phyloP scores from a whole-genome alignment of 148 eudicot species.

The Linanthus parryae region DNA sequence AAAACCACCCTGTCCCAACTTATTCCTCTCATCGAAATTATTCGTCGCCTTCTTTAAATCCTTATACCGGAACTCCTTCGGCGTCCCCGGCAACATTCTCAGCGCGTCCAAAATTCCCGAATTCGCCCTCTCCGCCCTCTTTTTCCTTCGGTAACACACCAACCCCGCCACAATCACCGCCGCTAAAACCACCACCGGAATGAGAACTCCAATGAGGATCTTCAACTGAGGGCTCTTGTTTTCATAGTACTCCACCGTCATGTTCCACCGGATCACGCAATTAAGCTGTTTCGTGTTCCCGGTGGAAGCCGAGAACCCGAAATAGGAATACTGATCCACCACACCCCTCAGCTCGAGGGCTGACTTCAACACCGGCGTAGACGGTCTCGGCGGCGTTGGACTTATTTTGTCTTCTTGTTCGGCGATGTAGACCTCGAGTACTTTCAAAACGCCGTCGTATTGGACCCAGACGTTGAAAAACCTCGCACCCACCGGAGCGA shows the following conservation, averaged over 20 bases:
- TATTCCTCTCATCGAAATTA: slow-evolving; percentile 55
- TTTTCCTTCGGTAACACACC: slow-evolving; percentile 18
- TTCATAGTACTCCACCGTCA: slow-evolving; percentile 37
- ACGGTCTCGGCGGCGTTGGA: slow-evolving; percentile 27
- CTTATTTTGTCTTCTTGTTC: slow-evolving; percentile 6
- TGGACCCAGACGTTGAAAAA: slow-evolving; percentile 66
- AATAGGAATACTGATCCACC: slow-evolving; percentile 43
- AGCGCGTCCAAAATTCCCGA: slow-evolving; percentile 48
- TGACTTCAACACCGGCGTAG: slow-evolving; percentile 31
- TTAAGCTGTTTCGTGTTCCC: slow-evolving; percentile 48
- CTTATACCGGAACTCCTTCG: slow-evolving; percentile 59
- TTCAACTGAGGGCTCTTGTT: not conserved
- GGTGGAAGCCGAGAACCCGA: slow-evolving; percentile 79
- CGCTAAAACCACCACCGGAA: slow-evolving; percentile 15
- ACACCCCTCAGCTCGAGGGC: slow-evolving; percentile 34
- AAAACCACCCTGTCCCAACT: slow-evolving; percentile 70
- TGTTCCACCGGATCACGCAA: slow-evolving; percentile 70
- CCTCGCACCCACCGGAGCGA: slow-evolving; percentile 27
- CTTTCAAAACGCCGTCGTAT: slow-evolving; percentile 40
- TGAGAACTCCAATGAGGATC: slow-evolving; percentile 13
- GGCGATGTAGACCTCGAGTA: slow-evolving; percentile 45
- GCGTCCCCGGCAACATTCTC: slow-evolving; percentile 65
- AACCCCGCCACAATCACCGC: slow-evolving; percentile 5
- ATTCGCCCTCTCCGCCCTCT: slow-evolving; percentile 12
- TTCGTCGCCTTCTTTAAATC: slow-evolving; percentile 70